A percentile compares a stretch with the other conserved stretches of the same genome.
phyloP scores from a whole-genome alignment of 768 basidiomycete genomes.

The Cystofilobasidium bisporidii region DNA sequence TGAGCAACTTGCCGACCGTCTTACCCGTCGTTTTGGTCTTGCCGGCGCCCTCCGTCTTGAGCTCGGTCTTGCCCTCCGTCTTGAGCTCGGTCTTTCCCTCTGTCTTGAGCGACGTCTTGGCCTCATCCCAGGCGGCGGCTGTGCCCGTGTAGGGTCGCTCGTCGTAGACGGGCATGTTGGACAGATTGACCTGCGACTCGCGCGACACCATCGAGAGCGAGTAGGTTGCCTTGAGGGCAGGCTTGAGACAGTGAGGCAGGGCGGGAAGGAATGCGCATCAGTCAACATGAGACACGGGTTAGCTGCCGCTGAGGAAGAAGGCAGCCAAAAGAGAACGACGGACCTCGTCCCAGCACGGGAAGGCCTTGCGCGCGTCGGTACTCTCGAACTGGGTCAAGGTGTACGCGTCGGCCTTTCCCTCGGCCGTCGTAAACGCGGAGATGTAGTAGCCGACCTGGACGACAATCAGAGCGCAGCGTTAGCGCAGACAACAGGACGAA shows the following conservation, averaged over 20 bases:
- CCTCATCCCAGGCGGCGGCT: constrained; percentile 33
- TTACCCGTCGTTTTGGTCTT: constrained; percentile 36
- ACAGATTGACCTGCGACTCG: constrained; percentile 61
- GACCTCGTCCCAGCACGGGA: constrained; percentile 26
- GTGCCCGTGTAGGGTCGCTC: constrained; percentile 34
- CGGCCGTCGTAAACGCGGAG: constrained; percentile 31
- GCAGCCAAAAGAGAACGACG: no score
- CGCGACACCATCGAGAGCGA: constrained; percentile 69
- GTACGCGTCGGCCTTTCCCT: constrained; percentile 45
- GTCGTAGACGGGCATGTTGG: constrained; percentile 74
- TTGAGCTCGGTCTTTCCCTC: constrained; percentile 25
- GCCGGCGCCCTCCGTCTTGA: constrained; percentile 37
- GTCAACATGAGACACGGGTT: no score
- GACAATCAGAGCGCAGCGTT: constrained; percentile 22
- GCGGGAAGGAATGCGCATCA: no score
- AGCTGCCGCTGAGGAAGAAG: no score
- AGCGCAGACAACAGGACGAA: no score
- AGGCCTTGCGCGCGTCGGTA: constrained; percentile 24
- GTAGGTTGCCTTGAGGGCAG: constrained; percentile 70
- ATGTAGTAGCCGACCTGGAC: constrained; percentile 51
- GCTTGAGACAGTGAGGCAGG: constrained; percentile 54
- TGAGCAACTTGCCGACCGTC: constrained; percentile 67
- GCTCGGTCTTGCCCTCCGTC: constrained; percentile 32
- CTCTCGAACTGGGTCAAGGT: constrained; percentile 8
- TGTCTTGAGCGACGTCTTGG: constrained; percentile 32